Evolutionary conservation across 495 filamentous ascomycete genomes (phyloP), one percentile per base, ranked within the genome.

Genomic region (Saxispiralis lemnorum): DNA sequence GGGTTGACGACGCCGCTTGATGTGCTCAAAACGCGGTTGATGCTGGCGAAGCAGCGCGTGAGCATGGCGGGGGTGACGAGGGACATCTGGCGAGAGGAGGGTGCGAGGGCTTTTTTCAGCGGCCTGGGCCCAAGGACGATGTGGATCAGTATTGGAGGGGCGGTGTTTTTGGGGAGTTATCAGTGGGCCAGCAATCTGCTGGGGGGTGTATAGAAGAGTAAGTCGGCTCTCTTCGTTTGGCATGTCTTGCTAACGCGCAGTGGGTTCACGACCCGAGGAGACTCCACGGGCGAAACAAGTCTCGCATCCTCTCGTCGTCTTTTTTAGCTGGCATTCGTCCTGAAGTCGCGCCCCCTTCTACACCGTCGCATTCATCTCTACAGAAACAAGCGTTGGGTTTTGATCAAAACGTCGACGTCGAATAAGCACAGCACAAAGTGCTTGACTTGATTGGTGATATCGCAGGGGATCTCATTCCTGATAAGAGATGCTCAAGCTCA

Each of bases 111-210:
- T 14, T 86, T 95, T 58, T 92, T 92, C 63, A 72, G 77, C 7
- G 89, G 89, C 0, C 79, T 96, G 49, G 85, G 82, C 35, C 89
- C 89, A 0, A 64, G 89, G 38, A 73, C 93, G 17, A 70, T 86
- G 55, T 96, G 92, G 86, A 99, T 99, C 59, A 84, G 80, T 51
- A 77, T 76, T 47, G 89, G 89, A 2, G 89, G 89, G 12, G 85
- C 87, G 1, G 79, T 99, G 31, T 99, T 99, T 64, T 61, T 99
- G 59, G 89, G 89, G 1, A 93, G 81, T 53, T 99, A 95, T 63
- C 86, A 96, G 62, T 52, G 49, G 49, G 49, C 45, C 11, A 52
- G 45, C 28, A 52, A 52, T 45, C 11, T 52, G 39, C 45, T 52
- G 2, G 32, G 36, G 10, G 48, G 48, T 32, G 30, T 21, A 32